Evolutionary conservation across 2,329 filamentous ascomycete genomes (phyloP).

Genomic region (Fusarium sp.): DNA sequence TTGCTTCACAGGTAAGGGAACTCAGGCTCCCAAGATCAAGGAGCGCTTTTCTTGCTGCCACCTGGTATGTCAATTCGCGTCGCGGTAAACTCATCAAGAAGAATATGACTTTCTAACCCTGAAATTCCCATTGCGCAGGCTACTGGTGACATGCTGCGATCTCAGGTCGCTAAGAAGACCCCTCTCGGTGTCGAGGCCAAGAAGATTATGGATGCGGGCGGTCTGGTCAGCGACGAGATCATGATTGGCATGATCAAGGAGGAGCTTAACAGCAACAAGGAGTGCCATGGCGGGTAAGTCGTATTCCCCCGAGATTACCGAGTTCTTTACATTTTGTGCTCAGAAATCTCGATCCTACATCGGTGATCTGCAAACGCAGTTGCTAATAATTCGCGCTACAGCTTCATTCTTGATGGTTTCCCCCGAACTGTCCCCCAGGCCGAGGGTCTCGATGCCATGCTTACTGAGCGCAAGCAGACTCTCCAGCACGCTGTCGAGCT

Average conservation of each 20-base stretch:
- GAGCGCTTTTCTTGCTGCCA: conserved; percentile 98
- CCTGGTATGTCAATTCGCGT: conserved; percentile 74
- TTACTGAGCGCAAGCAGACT: conserved; percentile 81
- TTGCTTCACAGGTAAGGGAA: conserved; percentile 86
- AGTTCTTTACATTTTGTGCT: conserved; percentile 8
- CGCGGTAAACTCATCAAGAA: conserved; percentile 10
- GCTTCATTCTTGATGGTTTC: conserved; percentile 99
- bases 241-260: conserved; percentile 99
- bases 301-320: conserved; percentile 48
- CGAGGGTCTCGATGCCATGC: conserved; percentile 94
- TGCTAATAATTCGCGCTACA: conserved; percentile 57
- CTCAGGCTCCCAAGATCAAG: conserved; percentile 97
- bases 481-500: conserved; percentile 97
- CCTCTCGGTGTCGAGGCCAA: conserved; percentile 94
- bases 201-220: conserved; percentile 99
- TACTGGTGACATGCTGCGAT: conserved; percentile 98
- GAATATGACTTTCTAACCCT: conserved; percentile 29
- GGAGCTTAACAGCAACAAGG: conserved; percentile 92
- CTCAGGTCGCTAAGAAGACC: conserved; percentile 98
- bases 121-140: conserved; percentile 70
- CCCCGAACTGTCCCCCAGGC: conserved; percentile 96
- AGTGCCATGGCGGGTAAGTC: conserved; percentile 93
- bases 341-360: conserved; percentile 15
- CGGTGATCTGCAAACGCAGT: conserved; percentile 29
- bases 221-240: conserved; percentile 98